Evolutionary conservation across 371 early-diverging fungal genomes (phyloP).

Genomic region (Mortierella polycephala): DNA sequence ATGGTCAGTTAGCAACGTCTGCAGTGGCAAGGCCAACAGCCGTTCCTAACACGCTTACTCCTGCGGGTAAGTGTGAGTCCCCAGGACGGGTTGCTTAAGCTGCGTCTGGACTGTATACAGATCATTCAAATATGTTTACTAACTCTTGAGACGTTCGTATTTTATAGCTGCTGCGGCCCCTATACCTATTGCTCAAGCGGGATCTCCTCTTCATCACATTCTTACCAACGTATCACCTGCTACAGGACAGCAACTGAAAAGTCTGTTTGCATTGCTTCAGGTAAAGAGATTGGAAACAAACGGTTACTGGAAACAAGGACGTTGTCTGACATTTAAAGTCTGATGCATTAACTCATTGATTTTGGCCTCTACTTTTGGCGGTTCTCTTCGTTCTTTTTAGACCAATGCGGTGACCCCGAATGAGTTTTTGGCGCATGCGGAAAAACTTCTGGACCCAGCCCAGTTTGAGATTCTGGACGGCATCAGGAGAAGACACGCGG

Average conservation of each 20-base stretch:
- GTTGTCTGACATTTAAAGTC: neutral
- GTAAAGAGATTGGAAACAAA: conserved; percentile 5
- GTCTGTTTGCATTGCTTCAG: conserved; percentile 37
- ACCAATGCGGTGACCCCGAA: conserved; percentile 34
- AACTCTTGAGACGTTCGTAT: neutral
- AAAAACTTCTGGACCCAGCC: conserved; percentile 32
- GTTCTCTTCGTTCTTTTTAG: neutral
- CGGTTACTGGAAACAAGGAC: neutral
- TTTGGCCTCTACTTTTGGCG: neutral
- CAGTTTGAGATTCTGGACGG: conserved; percentile 47
- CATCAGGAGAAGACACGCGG: conserved; percentile 36
- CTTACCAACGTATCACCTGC: conserved; percentile 22
- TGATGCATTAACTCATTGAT: neutral
- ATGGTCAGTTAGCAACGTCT: conserved; percentile 18
- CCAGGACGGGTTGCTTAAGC: too few species aligned
- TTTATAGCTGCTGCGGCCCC: neutral
- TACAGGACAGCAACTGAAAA: conserved; percentile 19
- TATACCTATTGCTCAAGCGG: conserved; percentile 38
- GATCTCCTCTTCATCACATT: conserved; percentile 45
- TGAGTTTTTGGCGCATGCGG: conserved; percentile 42
- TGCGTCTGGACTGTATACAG: too few species aligned
- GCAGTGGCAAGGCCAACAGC: conserved; percentile 11
- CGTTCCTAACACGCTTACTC: too few species aligned
- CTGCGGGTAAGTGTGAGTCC: neutral
- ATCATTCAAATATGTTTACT: neutral